Evolutionary conservation across 1,139 yeast genomes (phyloP), one percentile per base, ranked within the genome.

Genomic region (Pneumocystis murina): DNA sequence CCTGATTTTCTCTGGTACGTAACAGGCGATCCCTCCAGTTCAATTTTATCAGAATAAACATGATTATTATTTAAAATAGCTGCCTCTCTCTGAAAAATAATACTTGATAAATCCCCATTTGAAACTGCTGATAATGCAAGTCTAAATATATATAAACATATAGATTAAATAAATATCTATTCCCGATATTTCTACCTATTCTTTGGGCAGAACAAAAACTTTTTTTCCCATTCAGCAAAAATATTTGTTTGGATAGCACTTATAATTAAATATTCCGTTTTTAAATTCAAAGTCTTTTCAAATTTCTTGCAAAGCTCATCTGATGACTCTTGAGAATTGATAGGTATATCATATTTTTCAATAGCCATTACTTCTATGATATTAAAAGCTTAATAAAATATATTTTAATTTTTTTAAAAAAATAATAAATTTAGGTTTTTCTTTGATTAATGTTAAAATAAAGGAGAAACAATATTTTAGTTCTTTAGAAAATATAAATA

Each of bases 1-100:
- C 95, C 95, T 17, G 88, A 82, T 48, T 81, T 73, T 71, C 81
- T 81, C 74, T 88, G 96, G 74, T 85, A 84, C 70, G 87, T 84
- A 63, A 84, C 78, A 30, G 94, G 92, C 2, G 83, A 72, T 2
- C 90, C 90, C 70, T 86, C 86, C 3, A 79, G 78, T 54, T 82
- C 82, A 40, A 87, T 82, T 63, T 80, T 80, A 64, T 80, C 72
- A 69, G 84, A 84, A 75, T 85, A 88, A 39, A 83, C 77, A 68
- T 78, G 60, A 10, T 58, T 38, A 20, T 30, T 38, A 20, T 58
- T 20, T 1, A 10, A 38, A 24, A 58, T 30, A 24, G 33, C 30
- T 3, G 60, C 28, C 1, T 30, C 2, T 20, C 60, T 17, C n/a
- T 58, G 60, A 3, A 12, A 17, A 24, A 58, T 40, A 3, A 58